phyloP scores from a whole-genome alignment of 345 rosid genomes.

The Limnanthes douglasii region DNA sequence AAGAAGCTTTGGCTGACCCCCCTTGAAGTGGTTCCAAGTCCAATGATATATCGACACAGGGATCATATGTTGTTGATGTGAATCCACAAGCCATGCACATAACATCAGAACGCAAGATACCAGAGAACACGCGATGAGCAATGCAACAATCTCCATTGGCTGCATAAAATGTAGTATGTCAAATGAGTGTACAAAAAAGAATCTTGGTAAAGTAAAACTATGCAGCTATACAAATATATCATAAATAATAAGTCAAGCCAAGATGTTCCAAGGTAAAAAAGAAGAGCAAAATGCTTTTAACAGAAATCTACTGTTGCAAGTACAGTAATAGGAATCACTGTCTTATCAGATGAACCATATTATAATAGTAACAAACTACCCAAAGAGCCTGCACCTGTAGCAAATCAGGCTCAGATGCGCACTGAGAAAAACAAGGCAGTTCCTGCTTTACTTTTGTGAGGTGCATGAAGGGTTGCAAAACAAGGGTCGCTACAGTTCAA shows the following conservation, averaged over 20 bases:
- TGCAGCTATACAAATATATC: neutral
- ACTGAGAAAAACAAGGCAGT: too few relatives aligned
- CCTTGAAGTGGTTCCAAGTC: conserved; percentile 41
- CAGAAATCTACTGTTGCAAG: neutral
- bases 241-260: conserved; percentile 1
- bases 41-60: conserved; percentile 47
- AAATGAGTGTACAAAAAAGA: neutral
- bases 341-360: neutral
- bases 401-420: too few relatives aligned
- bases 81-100: conserved; percentile 62
- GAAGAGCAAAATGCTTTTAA: neutral
- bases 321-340: neutral
- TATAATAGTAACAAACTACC: too few relatives aligned
- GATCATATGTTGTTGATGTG: conserved; percentile 53
- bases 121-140: conserved; percentile 47
- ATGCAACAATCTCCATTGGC: conserved; percentile 47
- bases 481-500: too few relatives aligned
- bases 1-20: conserved; percentile 13
- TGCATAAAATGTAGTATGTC: conserved; percentile 11
- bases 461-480: too few relatives aligned
- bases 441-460: too few relatives aligned
- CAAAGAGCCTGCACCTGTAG: too few relatives aligned
- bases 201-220: neutral
- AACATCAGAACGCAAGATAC: conserved; percentile 46
- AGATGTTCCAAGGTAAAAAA: neutral